Evolutionary conservation across 2,329 filamentous ascomycete genomes (phyloP), one percentile per base, ranked within the genome.

Genomic region (Orbilia oligospora): DNA sequence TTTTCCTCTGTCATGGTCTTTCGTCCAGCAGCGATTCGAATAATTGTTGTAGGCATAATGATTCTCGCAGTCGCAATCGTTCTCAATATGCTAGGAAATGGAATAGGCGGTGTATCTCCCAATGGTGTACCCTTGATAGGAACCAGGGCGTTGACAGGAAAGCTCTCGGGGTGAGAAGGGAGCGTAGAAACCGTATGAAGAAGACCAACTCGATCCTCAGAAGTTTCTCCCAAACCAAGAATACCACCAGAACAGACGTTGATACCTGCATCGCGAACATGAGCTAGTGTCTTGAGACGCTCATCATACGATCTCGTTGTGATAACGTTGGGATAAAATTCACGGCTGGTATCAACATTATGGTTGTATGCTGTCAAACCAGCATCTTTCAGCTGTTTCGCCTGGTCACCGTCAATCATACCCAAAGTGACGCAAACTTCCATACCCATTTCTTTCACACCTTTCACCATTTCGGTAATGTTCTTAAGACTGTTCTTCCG

Each of bases 281-380:
- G 89, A 63, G 88, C 87, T 49, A 97, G 88, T 0, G 94, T 97
- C 83, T 90, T 87, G 49, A 97, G 87, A 0, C 94, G 90, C 86
- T 97, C 94, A 82, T 97, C 94, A 85, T 97, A 97, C 6, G 89
- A 91, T 44, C 94, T 88, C 0, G 94, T 97, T 0, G 93, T 92
- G 84, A 97, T 97, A 82, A 97, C 88, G 46, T 88, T 91, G 0
- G 94, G 93, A 83, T 97, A 97, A 84, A 93, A 93, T 86, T 97
- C 94, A 81, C 94, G 89, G 71, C 91, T 93, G 0, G 94, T 97
- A 85, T 97, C 94, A 80, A 97, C 88, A 83, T 97, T 97, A 87
- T 97, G 94, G 86, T 97, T 97, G 85, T 97, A 97, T 0, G 94
- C 94, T 16, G 94, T 97, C 82, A 97, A 85, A 0, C 94, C 94